Evolutionary conservation across 768 basidiomycete species (phyloP).

Genomic region (Agaricus blazei): DNA sequence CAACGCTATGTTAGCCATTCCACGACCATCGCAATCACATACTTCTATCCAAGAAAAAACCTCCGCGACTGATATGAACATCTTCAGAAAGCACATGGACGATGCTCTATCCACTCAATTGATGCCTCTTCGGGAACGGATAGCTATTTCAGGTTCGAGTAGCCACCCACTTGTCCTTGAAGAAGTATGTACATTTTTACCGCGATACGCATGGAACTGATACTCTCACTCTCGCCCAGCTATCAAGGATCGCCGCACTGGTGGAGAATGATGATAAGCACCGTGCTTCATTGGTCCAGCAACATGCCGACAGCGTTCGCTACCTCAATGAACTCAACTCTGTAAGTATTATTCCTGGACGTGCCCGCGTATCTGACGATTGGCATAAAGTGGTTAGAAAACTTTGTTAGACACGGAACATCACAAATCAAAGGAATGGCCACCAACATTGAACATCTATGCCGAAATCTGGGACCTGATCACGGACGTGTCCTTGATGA

Average conservation of each 20-base stretch:
- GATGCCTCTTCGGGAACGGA: background rate
- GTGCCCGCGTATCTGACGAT: background rate
- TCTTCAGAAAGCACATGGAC: background rate
- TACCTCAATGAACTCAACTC: constrained; percentile 76
- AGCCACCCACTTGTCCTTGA: background rate
- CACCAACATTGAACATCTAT: constrained; percentile 55
- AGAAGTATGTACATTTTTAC: background rate
- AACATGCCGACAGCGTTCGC: constrained; percentile 69
- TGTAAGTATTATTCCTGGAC: constrained; percentile 27
- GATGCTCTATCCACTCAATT: background rate
- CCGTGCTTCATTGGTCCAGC: constrained; percentile 46
- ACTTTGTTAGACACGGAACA: constrained; percentile 74
- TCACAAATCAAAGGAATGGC: constrained; percentile 64
- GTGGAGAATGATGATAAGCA: constrained; percentile 44
- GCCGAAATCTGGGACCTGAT: constrained; percentile 41
- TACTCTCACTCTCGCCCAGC: constrained; percentile 1
- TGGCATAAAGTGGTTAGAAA: constrained; percentile 66
- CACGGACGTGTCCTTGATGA: constrained; percentile 24
- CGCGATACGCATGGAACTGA: background rate
- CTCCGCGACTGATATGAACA: background rate
- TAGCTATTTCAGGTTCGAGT: background rate
- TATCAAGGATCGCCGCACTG: constrained; percentile 42
- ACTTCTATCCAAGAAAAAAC: background rate
- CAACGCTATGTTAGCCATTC: background rate
- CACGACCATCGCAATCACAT: background rate